Evolutionary conservation across 495 filamentous ascomycete species (phyloP).

Genomic region (Endocarpon pusillum): DNA sequence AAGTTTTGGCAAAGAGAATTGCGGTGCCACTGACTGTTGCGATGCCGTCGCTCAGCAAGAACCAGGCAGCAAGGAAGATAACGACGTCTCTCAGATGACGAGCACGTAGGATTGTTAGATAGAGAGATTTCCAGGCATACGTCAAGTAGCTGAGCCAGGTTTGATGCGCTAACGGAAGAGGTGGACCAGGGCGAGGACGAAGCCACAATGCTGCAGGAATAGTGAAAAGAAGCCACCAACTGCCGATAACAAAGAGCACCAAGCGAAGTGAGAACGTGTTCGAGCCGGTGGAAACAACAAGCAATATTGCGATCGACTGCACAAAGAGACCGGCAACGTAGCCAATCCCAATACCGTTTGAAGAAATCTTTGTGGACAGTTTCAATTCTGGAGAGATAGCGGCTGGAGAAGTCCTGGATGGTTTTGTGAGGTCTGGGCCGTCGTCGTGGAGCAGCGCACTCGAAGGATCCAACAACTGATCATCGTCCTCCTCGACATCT

Average conservation of each 20-base stretch:
- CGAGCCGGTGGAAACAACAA: slow-evolving; percentile 51
- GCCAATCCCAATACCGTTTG: slow-evolving; percentile 77
- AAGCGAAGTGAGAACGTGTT: slow-evolving; percentile 64
- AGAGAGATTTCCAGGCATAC: slow-evolving; percentile 75
- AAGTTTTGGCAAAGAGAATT: slow-evolving; percentile 87
- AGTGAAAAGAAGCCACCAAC: slow-evolving; percentile 93
- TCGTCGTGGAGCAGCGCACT: not conserved
- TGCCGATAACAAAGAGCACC: slow-evolving; percentile 68
- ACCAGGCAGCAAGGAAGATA: slow-evolving; percentile 84
- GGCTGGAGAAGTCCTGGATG: not conserved
- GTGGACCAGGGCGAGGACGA: slow-evolving; percentile 77
- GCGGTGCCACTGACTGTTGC: slow-evolving; percentile 91
- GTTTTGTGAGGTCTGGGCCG: not conserved
- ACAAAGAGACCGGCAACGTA: slow-evolving; percentile 71
- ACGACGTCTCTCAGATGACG: slow-evolving; percentile 68
- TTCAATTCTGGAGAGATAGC: slow-evolving; percentile 43
- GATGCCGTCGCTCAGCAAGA: slow-evolving; percentile 82
- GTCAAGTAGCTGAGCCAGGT: slow-evolving; percentile 46
- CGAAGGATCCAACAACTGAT: not conserved
- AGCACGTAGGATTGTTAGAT: slow-evolving; percentile 60
- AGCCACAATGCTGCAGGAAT: slow-evolving; percentile 82
- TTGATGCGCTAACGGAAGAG: slow-evolving; percentile 33
- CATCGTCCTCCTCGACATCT: slow-evolving; percentile 7
- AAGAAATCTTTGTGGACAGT: slow-evolving; percentile 72
- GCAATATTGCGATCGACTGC: slow-evolving; percentile 57